phyloP scores from a whole-genome alignment of 1,284 basidiomycete species.

The Lentinula novae-zelandiae region DNA sequence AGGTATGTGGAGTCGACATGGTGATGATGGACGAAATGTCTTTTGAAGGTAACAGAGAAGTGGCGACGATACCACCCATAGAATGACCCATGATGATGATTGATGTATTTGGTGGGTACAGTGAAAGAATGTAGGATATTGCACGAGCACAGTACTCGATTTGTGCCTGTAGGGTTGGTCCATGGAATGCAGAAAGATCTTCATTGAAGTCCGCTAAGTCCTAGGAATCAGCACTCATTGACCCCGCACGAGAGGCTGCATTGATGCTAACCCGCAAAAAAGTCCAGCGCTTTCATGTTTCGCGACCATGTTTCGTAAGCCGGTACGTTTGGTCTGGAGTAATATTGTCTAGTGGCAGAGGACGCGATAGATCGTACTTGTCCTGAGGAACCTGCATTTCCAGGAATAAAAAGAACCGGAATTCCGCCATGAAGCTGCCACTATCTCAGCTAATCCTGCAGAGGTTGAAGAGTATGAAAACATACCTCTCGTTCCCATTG shows the following conservation, averaged over 20 bases:
- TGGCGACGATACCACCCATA: slow-evolving; percentile 97
- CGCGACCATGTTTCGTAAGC: slow-evolving; percentile 47
- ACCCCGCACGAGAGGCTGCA: neutral
- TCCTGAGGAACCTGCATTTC: slow-evolving; percentile 93
- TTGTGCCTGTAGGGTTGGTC: slow-evolving; percentile 83
- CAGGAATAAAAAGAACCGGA: slow-evolving; percentile 95
- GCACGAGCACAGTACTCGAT: slow-evolving; percentile 73
- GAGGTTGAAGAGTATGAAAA: slow-evolving; percentile 2
- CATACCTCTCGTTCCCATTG: slow-evolving; percentile 75
- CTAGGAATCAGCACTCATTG: neutral
- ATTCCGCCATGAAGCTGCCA: slow-evolving; percentile 46
- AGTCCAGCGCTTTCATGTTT: slow-evolving; percentile 63
- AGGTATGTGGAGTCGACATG: slow-evolving; percentile 89
- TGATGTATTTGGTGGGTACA: slow-evolving; percentile 61
- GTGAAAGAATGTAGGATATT: slow-evolving; percentile 73
- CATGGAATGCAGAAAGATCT: slow-evolving; percentile 95
- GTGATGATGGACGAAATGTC: slow-evolving; percentile 83
- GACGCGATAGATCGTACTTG: slow-evolving; percentile 96
- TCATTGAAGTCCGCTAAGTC: slow-evolving; percentile 93
- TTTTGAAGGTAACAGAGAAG: slow-evolving; percentile 59
- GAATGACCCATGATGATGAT: slow-evolving; percentile 90
- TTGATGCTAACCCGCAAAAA: slow-evolving; percentile 68
- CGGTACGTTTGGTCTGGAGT: slow-evolving; percentile 47
- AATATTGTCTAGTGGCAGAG: slow-evolving; percentile 82
- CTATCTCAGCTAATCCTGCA: slow-evolving; percentile 7